Evolutionary conservation across 2,329 filamentous ascomycete genomes (phyloP).

Genomic region (Sphaceloma murrayae): DNA sequence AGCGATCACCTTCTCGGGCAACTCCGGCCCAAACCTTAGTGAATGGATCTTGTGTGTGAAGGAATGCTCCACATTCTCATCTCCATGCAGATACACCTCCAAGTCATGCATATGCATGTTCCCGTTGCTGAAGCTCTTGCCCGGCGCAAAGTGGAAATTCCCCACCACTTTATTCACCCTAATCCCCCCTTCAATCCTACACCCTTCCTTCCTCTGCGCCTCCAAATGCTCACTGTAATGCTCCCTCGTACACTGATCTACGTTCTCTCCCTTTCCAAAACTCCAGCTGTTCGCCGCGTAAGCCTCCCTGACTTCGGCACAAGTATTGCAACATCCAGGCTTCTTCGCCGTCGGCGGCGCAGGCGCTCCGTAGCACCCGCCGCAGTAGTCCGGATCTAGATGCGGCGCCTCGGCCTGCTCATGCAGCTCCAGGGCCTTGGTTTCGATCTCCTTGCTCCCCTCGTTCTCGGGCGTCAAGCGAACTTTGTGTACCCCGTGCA

Average conservation of each 20-base stretch:
- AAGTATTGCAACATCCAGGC: constrained; percentile 90
- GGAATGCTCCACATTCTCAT: constrained; percentile 61
- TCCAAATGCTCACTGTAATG: constrained; percentile 86
- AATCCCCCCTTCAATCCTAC: constrained; percentile 82
- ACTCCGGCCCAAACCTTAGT: constrained; percentile 83
- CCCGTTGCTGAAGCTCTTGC: constrained; percentile 88
- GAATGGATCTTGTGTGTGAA: constrained; percentile 85
- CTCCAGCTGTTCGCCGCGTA: constrained; percentile 87
- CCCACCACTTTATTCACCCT: constrained; percentile 97
- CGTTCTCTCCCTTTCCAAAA: constrained; percentile 81
- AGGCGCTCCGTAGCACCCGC: constrained; percentile 79
- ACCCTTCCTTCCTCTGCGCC: constrained; percentile 81
- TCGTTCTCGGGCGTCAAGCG: constrained; percentile 62
- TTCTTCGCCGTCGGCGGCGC: constrained; percentile 63
- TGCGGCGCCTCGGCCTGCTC: constrained; percentile 60
- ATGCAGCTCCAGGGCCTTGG: constrained; percentile 61
- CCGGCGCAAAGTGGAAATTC: constrained; percentile 96
- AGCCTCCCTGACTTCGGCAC: constrained; percentile 90
- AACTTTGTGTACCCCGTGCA: constrained; percentile 87
- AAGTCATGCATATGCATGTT: constrained; percentile 98
- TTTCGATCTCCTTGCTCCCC: constrained; percentile 66
- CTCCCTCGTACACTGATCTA: constrained; percentile 91
- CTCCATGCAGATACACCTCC: constrained; percentile 81
- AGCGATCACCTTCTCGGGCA: constrained; percentile 63
- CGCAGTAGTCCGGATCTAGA: constrained; percentile 86